Conservation (phyloP, 78 protist species). For the Dictyostelium intermedium region DNA sequence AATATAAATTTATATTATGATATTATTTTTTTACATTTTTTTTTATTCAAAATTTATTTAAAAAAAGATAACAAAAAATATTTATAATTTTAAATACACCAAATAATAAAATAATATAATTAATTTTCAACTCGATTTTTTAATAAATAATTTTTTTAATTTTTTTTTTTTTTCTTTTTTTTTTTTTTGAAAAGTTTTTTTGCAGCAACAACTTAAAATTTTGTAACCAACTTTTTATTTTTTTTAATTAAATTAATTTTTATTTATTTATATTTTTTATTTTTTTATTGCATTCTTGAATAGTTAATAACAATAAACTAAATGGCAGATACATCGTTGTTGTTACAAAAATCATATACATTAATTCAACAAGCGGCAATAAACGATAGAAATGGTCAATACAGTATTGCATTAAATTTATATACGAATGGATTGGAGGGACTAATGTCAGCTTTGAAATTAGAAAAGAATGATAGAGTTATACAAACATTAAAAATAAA, state of each 20-base stretch:
- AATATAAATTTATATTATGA: no score
- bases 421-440: slow-evolving; percentile 67
- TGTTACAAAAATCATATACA: slow-evolving; percentile 31
- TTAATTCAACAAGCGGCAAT: slow-evolving; percentile 51
- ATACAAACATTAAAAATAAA: slow-evolving; percentile 35
- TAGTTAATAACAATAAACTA: background rate
- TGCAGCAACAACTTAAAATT: no score
- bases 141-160: no score
- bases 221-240: background rate
- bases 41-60: no score
- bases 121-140: background rate
- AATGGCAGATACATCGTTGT: slow-evolving; percentile 52
- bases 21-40: no score
- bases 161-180: no score
- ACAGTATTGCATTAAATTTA: slow-evolving; percentile 44
- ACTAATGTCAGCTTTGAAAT: slow-evolving; percentile 41
- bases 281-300: background rate
- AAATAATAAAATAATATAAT: no score
- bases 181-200: background rate
- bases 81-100: no score
- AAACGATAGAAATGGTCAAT: slow-evolving; percentile 38
- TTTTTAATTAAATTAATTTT: background rate
- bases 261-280: no score
- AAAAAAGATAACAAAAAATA: no score
- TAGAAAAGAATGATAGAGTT: slow-evolving; percentile 69